Percentiles rank a stretch among this genome's conserved stretches.
Evolutionary conservation across 2,329 filamentous ascomycete species (phyloP).

Genomic region (Aspergillus glaucus): DNA sequence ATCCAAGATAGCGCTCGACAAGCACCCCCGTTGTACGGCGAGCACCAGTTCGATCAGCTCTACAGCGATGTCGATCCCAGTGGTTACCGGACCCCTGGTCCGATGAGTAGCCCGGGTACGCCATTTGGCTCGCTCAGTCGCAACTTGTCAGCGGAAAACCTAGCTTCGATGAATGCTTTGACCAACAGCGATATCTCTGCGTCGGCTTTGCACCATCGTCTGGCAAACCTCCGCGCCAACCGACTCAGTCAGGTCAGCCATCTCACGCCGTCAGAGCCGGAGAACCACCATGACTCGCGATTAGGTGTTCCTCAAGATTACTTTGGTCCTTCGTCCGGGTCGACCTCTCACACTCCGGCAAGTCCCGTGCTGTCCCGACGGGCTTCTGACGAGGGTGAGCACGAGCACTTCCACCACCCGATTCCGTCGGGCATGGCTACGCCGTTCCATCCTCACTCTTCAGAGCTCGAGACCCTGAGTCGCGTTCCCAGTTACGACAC

Average conservation of each 20-base stretch:
- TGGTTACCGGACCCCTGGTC: slow-evolving; percentile 72
- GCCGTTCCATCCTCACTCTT: slow-evolving; percentile 38
- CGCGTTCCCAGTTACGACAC: slow-evolving; percentile 74
- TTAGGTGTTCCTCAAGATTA: slow-evolving; percentile 26
- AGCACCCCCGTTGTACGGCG: slow-evolving; percentile 87
- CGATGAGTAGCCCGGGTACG: slow-evolving; percentile 65
- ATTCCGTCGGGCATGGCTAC: slow-evolving; percentile 35
- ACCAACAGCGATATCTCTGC: slow-evolving; percentile 53
- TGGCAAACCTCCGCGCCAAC: slow-evolving; percentile 47
- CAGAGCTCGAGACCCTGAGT: slow-evolving; percentile 59
- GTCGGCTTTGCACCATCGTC: slow-evolving; percentile 63
- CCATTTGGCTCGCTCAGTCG: slow-evolving; percentile 66
- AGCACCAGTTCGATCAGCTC: slow-evolving; percentile 81
- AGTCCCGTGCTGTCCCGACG: slow-evolving; percentile 39
- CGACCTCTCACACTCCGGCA: slow-evolving; percentile 19
- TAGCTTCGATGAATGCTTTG: slow-evolving; percentile 53
- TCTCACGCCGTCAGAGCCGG: slow-evolving; percentile 17
- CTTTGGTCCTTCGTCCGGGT: slow-evolving; percentile 24
- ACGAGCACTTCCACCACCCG: slow-evolving; percentile 33
- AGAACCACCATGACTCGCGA: slow-evolving; percentile 16
- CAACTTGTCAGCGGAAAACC: slow-evolving; percentile 73
- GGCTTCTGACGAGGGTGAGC: slow-evolving; percentile 43
- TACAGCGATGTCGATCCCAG: slow-evolving; percentile 79
- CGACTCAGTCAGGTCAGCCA: slow-evolving; percentile 9
- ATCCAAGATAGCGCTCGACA: slow-evolving; percentile 54